Evolutionary conservation across 768 basidiomycete genomes (phyloP), one percentile per base, ranked within the genome.

Genomic region (Candolleomyces aberdarensis): DNA sequence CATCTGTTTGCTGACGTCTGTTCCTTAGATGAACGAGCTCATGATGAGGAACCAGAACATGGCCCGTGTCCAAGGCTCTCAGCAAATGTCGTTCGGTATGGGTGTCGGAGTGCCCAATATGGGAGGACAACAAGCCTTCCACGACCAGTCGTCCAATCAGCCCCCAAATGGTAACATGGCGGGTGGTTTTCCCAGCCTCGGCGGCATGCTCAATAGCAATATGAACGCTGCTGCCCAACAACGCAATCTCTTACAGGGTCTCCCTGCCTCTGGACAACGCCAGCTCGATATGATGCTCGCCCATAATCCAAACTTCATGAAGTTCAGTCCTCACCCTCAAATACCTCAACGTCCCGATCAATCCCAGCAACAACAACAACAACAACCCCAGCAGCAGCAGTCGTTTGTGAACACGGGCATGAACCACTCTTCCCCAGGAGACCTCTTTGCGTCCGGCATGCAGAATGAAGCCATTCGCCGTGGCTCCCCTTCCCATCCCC

Each of bases 281-380:
- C 82, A 82, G 68, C 70, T 85, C 26, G 82, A 82, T 51, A 74
- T 83, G 56, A 75, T 84, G 61, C 68, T 80, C 60, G 76, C 80
- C 17, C 80, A 80, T 60, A 77, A 79, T 65, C 80, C 80, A 70
- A 83, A 76, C 56, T 70, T 81, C 13, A 68, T 67, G 47, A 71
- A 70, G 58, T 69, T 72, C 66, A 72, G 67, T 59, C 68, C 65
- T 62, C 77, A 73, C 36, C 64, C 70, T 59, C 76, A 73, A 51
- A 66, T 69, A 50, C 64, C 64, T 7, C 66, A 73, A 54, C 67
- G 72, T 5, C 68, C 70, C 32, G 71, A 70, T 62, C 65, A 72
- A 48, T 71, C 67, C 26, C 69, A 70, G 58, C 77, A 72, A 58
- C 77, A 72, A 36, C 62, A 64, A 26, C 65, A 64, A 20, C 66